Base-by-base conservation (phyloP, 2,329 filamentous ascomycete species). In the Botrytis galanthina region DNA sequence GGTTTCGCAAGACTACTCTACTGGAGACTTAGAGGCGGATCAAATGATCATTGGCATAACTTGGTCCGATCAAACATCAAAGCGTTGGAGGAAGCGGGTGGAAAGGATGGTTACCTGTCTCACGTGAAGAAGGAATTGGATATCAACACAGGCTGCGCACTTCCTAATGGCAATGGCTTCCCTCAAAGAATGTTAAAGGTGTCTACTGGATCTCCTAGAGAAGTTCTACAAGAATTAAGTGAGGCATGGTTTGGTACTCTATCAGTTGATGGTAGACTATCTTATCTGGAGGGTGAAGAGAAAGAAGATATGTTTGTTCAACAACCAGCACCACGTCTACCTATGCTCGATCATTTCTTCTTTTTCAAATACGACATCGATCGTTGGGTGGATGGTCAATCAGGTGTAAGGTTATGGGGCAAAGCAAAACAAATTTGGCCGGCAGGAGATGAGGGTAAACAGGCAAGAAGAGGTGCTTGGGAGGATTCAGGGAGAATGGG, bases 281-380 rank as follows among this genome's bases (percentile, higher is more conserved):
- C 46, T 16, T 72, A 67, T n/a, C 48, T 67, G 14, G 70, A 72
- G 4, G 70, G 70, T 6, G 22, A 67, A 37, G 70, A 72, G n/a
- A 46, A 44, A 10, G 70, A 72, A 32, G n/a, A 39, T 18, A 72
- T 72, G 70, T 72, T 72, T 37, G 62, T 72, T 26, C 70, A 72
- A 57, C 62, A 68, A 26, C 62, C 62, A 18, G 51, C 39, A 59
- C 62, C 48, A 12, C 62, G 70, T 26, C 37, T 72, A 32, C 70
- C 70, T 16, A 72, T 57, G 54, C 62, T 72, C n/a, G 64, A 68
- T 4, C 39, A 72, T 46, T 72, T 72, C 51, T 68, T 68, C 37
- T 72, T 72, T 18, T 68, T 72, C 39, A 72, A 68, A 68, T 68
- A 72, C 16, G 70, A 72, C 20, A 72, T 72, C 8, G 70, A 72